These are phyloP conservation scores for Knufia petricola DNA, from an alignment of 2,329 filamentous ascomycete species.

Conservation along the genomic window DNA sequence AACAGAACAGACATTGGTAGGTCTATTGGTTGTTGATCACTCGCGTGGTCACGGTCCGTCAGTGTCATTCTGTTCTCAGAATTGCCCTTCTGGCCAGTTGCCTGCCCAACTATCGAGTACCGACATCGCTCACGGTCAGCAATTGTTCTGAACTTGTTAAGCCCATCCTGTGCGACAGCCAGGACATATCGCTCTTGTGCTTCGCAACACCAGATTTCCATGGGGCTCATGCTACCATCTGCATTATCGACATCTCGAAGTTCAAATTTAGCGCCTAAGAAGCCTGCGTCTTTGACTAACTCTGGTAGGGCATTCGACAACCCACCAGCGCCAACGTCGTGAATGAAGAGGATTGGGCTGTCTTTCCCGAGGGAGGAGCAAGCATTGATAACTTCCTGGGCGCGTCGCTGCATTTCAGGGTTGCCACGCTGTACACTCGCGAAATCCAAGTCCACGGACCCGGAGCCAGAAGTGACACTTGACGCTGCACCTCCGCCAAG, in stretches of 20 bases:
- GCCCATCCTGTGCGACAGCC: slow-evolving; percentile 67
- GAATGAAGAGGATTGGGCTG: slow-evolving; percentile 92
- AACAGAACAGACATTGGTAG: slow-evolving; percentile 83
- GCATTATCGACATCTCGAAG: slow-evolving; percentile 87
- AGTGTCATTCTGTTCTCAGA: slow-evolving; percentile 61
- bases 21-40: slow-evolving; percentile 70
- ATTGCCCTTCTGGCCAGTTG: slow-evolving; percentile 42
- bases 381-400: slow-evolving; percentile 96
- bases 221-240: slow-evolving; percentile 82
- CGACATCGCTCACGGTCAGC: slow-evolving; percentile 76
- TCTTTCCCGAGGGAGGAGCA: slow-evolving; percentile 74
- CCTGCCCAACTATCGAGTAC: slow-evolving; percentile 81
- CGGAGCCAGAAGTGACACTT: slow-evolving; percentile 77
- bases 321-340: slow-evolving; percentile 92
- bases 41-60: slow-evolving; percentile 60
- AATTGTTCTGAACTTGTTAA: slow-evolving; percentile 64
- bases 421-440: slow-evolving; percentile 96
- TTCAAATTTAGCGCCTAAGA: slow-evolving; percentile 79
- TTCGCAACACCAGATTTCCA: slow-evolving; percentile 97
- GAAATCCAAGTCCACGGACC: slow-evolving; percentile 87
- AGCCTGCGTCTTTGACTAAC: slow-evolving; percentile 78
- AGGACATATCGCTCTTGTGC: slow-evolving; percentile 94
- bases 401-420: slow-evolving; percentile 87
- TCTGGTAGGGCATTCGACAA: slow-evolving; percentile 77
- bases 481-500: slow-evolving; percentile 92